phyloP scores from a whole-genome alignment of 257 asterid species.

The Solanum lignicaule region DNA sequence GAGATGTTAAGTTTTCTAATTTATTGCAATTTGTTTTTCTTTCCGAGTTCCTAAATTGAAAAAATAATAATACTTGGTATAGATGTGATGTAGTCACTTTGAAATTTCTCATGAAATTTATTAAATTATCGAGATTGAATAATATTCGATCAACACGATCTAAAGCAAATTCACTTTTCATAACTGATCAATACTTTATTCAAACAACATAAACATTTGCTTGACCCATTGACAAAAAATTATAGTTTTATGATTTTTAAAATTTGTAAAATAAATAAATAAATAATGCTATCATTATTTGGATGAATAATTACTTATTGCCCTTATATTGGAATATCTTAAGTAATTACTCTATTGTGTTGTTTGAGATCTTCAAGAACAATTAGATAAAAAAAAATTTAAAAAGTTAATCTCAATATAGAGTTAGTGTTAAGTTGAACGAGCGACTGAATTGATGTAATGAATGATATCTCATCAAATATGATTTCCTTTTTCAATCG shows the following conservation, averaged over 20 bases:
- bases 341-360: background rate
- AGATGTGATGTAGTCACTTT: background rate
- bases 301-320: background rate
- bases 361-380: background rate
- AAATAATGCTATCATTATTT: too few relatives aligned
- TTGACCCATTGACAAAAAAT: background rate
- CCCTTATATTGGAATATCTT: too few relatives aligned
- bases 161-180: background rate
- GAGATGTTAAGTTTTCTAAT: too few relatives aligned
- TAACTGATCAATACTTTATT: background rate
- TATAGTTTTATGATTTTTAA: too few relatives aligned
- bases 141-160: background rate
- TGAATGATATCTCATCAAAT: background rate
- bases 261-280: too few relatives aligned
- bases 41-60: too few relatives aligned
- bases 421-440: too few relatives aligned
- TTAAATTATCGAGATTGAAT: background rate
- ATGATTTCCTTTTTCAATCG: too few relatives aligned
- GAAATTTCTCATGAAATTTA: background rate
- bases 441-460: accelerated
- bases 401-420: too few relatives aligned
- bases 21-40: too few relatives aligned
- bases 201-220: background rate
- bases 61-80: too few relatives aligned
- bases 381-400: background rate